phyloP scores from a whole-genome alignment of 78 protist genomes.

The Dictyostelium brefeldianum region DNA sequence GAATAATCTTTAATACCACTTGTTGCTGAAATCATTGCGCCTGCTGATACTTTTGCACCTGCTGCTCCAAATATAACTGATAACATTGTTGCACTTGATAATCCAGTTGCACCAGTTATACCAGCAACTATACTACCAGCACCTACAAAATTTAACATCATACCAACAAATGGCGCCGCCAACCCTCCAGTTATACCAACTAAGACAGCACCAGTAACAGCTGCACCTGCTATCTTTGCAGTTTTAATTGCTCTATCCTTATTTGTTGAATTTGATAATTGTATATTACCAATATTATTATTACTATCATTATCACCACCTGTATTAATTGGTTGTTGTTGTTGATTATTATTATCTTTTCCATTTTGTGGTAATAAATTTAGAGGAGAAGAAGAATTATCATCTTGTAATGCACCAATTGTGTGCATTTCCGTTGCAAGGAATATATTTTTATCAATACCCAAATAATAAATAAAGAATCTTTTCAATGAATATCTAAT shows the following conservation, averaged over 20 bases:
- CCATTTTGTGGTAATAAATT: not conserved
- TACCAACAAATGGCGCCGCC: constrained; percentile 60
- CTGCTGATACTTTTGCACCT: constrained; percentile 68
- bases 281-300: not conserved
- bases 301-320: not conserved
- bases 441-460: constrained; percentile 22
- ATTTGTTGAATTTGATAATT: not conserved
- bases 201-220: constrained; percentile 62
- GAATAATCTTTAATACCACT: constrained; percentile 53
- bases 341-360: not conserved
- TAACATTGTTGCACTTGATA: constrained; percentile 59
- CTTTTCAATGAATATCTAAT: constrained; percentile 45
- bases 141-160: constrained; percentile 36
- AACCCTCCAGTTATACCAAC: constrained; percentile 74
- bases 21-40: constrained; percentile 42
- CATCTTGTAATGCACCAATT: constrained; percentile 58
- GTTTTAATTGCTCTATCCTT: constrained; percentile 38
- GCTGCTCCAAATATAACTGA: constrained; percentile 65
- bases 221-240: constrained; percentile 73
- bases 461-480: constrained; percentile 54
- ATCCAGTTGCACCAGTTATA: constrained; percentile 29
- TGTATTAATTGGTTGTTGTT: not conserved
- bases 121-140: constrained; percentile 54
- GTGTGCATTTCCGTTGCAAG: constrained; percentile 55
- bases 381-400: not conserved